Evolutionary conservation across 345 rosid genomes (phyloP), one percentile per base, ranked within the genome.

Genomic region (Lepidium aucheri): DNA sequence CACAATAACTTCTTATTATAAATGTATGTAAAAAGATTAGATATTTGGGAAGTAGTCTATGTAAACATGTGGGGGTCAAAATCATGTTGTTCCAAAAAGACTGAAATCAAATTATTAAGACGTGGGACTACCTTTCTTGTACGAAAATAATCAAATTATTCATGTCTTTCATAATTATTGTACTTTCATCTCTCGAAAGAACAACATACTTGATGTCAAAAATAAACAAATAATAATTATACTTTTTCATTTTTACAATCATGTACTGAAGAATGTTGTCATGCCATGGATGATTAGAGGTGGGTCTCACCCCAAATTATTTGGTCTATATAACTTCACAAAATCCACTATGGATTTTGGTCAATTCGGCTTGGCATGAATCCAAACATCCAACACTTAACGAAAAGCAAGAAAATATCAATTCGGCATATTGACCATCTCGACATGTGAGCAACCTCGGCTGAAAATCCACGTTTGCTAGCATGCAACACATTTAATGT

Each of bases 101-200:
- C 53, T 60, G 56, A 52, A 36, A 52, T 43, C 38, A 60, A 60
- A 67, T 66, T 53, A 60, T 73, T 60, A 59, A 57, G 67, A 49
- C 42, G 67, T 73, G 67, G 55, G 72, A 65, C 72, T 67, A 67
- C 38, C 42, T 45, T 18, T 67, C 38, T 57, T 65, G 49, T 18
- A 58, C 58, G 54, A 65, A 53, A 44, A 53, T 11, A 45, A 43
- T 44, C 35, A 66, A 35, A 66, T 39, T 39, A 60, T 67, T 34
- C 20, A 61, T 53, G 46, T 60, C 73, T 45, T 59, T 30, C 15
- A 46, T 53, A 30, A 67, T 60, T 1, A 67, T 60, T 67, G 73
- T 67, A 74, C 77, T 53, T 67, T 39, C 69, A 60, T 60, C 22
- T 53, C 73, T 46, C 59, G 38, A 74, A 74, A 74, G 77, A 67